A percentile compares a stretch with the other conserved stretches of the same genome.
These are phyloP conservation scores for Pythium phragmiticola DNA, from an alignment of 352 stramenopile genomes.

Conservation along the genomic window DNA sequence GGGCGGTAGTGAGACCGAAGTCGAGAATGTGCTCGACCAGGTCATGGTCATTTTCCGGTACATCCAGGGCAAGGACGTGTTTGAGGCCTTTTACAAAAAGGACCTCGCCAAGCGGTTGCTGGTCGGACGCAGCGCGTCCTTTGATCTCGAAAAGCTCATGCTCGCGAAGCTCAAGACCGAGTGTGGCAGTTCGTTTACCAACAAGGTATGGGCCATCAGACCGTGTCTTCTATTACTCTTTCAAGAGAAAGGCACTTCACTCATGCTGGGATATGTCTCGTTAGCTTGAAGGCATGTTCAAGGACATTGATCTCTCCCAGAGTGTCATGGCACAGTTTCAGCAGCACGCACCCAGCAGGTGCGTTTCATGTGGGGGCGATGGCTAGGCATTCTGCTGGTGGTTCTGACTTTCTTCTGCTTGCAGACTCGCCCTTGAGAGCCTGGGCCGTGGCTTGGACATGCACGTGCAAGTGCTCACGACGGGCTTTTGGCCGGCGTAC, in stretches of 20 bases:
- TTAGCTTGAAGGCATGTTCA: constrained; percentile 99
- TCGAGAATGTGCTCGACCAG: constrained; percentile 86
- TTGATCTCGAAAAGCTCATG: constrained; percentile 96
- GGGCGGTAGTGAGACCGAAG: constrained; percentile 80
- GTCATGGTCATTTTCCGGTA: constrained; percentile 96
- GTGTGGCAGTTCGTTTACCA: constrained; percentile 97
- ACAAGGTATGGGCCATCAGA: constrained; percentile 69
- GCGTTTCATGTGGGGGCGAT: background rate
- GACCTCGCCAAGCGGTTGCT: constrained; percentile 97
- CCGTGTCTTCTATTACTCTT: no score
- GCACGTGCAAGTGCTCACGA: constrained; percentile 97
- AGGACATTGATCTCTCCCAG: constrained; percentile 96
- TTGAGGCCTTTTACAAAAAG: constrained; percentile 99
- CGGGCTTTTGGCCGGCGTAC: constrained; percentile 97
- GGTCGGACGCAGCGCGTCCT: constrained; percentile 85
- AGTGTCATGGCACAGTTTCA: constrained; percentile 94
- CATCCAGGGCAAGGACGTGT: constrained; percentile 97
- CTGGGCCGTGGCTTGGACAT: constrained; percentile 83
- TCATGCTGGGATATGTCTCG: background rate
- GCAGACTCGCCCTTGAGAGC: constrained; percentile 39
- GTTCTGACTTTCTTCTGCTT: background rate
- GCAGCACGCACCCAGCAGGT: constrained; percentile 76
- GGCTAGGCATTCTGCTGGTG: no score
- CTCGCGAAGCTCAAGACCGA: constrained; percentile 98
- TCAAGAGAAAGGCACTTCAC: background rate